phyloP scores from a whole-genome alignment of 768 basidiomycete species.

The Leucosporidium scottii region DNA sequence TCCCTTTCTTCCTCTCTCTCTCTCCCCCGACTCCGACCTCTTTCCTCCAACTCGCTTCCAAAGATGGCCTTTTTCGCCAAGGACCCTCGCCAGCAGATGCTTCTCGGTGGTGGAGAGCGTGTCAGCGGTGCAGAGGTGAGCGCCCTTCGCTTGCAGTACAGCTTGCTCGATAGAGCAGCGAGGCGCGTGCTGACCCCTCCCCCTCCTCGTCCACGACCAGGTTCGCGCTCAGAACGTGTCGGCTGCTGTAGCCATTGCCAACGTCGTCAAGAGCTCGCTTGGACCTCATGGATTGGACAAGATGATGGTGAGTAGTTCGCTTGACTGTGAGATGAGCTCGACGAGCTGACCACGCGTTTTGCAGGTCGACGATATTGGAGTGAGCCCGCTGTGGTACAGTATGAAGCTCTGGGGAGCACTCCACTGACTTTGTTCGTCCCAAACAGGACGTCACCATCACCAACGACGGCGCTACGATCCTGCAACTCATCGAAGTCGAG shows the following conservation, averaged over 20 bases:
- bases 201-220: constrained; percentile 2
- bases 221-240: constrained; percentile 55
- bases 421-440: not conserved
- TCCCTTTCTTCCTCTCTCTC: not conserved
- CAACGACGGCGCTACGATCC: constrained; percentile 98
- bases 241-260: constrained; percentile 92
- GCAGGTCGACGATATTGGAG: constrained; percentile 81
- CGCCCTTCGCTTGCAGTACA: not conserved
- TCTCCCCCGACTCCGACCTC: not conserved
- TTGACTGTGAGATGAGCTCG: constrained; percentile 5
- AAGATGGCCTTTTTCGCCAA: constrained; percentile 13
- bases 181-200: not conserved
- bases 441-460: constrained; percentile 97
- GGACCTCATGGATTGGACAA: constrained; percentile 93
- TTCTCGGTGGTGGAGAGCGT: constrained; percentile 26
- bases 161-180: not conserved
- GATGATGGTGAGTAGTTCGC: constrained; percentile 40
- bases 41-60: not conserved
- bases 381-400: constrained; percentile 45
- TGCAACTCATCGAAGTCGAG: constrained; percentile 84
- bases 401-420: not conserved
- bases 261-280: constrained; percentile 91
- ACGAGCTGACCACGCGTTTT: constrained; percentile 56
- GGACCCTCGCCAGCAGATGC: constrained; percentile 22
- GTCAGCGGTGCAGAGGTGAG: constrained; percentile 27